These are phyloP conservation scores for Epichloe gansuensis DNA, from an alignment of 2,329 filamentous ascomycete species.

Conservation along the genomic window DNA sequence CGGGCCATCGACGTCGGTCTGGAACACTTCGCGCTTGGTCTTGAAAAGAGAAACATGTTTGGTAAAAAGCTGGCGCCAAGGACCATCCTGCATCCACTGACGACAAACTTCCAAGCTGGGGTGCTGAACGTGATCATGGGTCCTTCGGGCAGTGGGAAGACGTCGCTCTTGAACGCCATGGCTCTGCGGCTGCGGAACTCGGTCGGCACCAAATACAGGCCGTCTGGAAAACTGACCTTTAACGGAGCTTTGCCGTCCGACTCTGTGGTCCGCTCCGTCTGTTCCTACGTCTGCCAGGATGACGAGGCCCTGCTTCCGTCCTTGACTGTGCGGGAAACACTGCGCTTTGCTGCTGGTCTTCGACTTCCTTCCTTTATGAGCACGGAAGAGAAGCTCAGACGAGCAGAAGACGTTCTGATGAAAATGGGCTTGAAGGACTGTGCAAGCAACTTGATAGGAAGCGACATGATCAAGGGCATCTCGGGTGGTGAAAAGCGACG, in stretches of 20 bases:
- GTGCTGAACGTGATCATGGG: constrained; percentile 69
- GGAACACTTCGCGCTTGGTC: constrained; percentile 47
- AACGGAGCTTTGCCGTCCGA: constrained; percentile 56
- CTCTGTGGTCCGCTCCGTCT: constrained; percentile 56
- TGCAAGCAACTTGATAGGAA: constrained; percentile 61
- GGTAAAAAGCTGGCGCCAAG: constrained; percentile 40
- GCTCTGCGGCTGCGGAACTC: constrained; percentile 52
- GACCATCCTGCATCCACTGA: constrained; percentile 54
- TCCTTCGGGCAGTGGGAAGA: constrained; percentile 66
- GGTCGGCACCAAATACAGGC: constrained; percentile 46
- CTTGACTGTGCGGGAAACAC: constrained; percentile 62
- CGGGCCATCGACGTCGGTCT: constrained; percentile 53
- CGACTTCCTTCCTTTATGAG: constrained; percentile 60
- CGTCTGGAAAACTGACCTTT: constrained; percentile 51
- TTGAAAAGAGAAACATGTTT: constrained; percentile 46
- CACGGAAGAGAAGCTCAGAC: constrained; percentile 49
- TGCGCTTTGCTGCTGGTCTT: constrained; percentile 57
- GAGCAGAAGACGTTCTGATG: constrained; percentile 57
- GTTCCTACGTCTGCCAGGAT: constrained; percentile 67
- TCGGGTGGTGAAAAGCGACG: constrained; percentile 69
- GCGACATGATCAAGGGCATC: constrained; percentile 62
- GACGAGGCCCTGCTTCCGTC: constrained; percentile 64
- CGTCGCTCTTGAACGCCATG: constrained; percentile 61
- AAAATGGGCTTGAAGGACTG: constrained; percentile 72
- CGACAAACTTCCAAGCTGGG: constrained; percentile 53